Evolutionary conservation across 768 basidiomycete species (phyloP), one percentile per base, ranked within the genome.

Genomic region (Galerina marginata): DNA sequence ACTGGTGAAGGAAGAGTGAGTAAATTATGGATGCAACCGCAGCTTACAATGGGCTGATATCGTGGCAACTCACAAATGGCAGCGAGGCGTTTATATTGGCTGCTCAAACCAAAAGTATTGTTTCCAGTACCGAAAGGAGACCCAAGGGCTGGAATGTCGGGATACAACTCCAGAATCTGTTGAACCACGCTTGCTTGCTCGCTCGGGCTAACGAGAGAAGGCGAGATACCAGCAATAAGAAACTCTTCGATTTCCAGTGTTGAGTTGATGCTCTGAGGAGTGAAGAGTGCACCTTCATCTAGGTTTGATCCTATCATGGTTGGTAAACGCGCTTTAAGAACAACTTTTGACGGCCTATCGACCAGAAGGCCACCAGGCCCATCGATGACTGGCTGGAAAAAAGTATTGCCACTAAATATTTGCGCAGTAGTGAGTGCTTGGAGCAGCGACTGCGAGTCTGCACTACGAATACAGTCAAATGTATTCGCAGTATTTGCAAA

Each of bases 61-160:
- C 7, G 29, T 33, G 4, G 38, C 26, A 48, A 59, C 69, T 52
- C 50, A 73, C 75, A 44, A 12, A 78, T 59, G 0, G 71, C 62
- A 2, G 75, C 56, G 9, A 61, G 58, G 10, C 74, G 70, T 58
- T 77, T 73, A 63, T 66, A 77, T 15, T 65, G 52, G 26, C 47
- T 26, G 6, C 59, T 50, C 12, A 77, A 60, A 0, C 80, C 80
- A 60, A 81, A 82, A 0, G 78, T 77, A 20, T 78, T 64, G 56
- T 77, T 72, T 14, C 81, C 79, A 0, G 81, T 82, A 4, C 67
- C 69, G 58, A 74, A 83, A 0, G 82, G 82, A 2, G 78, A 76
- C 2, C 82, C 82, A 26, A 71, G 54, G 4, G 77, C 66, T 10
- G 81, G 75, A 29, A 67, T 61, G 45, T 79, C 67, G 0, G 80